These are phyloP conservation scores for Globisporangium nunn DNA, from an alignment of 352 stramenopile species.

Conservation along the genomic window DNA sequence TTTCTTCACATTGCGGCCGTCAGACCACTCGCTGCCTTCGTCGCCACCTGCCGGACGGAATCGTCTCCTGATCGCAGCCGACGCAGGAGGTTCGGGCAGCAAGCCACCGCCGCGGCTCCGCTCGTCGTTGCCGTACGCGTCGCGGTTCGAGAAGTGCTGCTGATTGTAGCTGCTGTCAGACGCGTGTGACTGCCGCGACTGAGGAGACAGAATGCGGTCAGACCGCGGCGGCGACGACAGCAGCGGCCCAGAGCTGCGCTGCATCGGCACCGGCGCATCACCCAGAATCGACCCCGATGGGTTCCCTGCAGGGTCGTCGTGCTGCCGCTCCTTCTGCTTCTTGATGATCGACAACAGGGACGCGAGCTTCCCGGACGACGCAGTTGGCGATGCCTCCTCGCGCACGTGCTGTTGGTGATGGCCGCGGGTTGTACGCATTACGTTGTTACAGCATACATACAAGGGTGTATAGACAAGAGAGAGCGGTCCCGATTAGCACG, in stretches of 20 bases:
- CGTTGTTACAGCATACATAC: slow-evolving; percentile 2
- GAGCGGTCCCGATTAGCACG: too few relatives aligned
- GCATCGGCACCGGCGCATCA: not conserved
- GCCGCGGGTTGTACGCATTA: not conserved
- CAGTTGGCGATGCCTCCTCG: slow-evolving; percentile 26
- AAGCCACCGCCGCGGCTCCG: slow-evolving; percentile 3
- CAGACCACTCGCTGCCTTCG: slow-evolving; percentile 19
- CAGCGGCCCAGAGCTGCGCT: slow-evolving; percentile 1
- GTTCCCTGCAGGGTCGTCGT: slow-evolving; percentile 11
- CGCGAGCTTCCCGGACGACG: slow-evolving; percentile 51
- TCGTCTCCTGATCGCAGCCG: slow-evolving; percentile 12
- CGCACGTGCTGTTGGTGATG: slow-evolving; percentile 14
- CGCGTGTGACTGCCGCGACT: not conserved
- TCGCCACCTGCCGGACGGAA: slow-evolving; percentile 18
- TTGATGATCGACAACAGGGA: slow-evolving; percentile 81
- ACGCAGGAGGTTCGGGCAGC: slow-evolving; percentile 10
- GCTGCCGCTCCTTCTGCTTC: slow-evolving; percentile 62
- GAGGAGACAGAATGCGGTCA: slow-evolving; percentile 4
- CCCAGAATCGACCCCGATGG: slow-evolving; percentile 1
- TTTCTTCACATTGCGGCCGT: slow-evolving; percentile 49
- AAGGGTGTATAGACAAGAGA: not conserved
- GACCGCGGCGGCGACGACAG: slow-evolving; percentile 1
- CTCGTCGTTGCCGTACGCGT: slow-evolving; percentile 6
- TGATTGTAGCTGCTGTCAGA: slow-evolving; percentile 1
- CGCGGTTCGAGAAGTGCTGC: not conserved